phyloP scores from a whole-genome alignment of 1,139 yeast species.

The Yamadazyma atmosphaerica region DNA sequence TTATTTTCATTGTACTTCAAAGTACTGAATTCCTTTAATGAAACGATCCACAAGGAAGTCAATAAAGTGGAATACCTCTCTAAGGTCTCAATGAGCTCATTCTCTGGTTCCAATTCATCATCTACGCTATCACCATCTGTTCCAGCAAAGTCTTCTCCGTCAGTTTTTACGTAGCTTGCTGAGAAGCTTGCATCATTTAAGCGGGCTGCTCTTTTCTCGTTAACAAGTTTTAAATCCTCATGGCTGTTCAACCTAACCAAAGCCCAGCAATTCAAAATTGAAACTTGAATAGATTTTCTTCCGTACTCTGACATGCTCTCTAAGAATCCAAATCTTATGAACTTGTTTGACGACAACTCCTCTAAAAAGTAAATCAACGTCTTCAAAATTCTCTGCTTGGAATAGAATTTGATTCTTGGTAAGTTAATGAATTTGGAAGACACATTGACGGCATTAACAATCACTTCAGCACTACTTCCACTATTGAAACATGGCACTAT shows the following conservation, averaged over 20 bases:
- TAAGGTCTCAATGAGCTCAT: conserved; percentile 45
- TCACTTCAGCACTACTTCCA: conserved; percentile 72
- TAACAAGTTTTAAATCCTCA: conserved; percentile 18
- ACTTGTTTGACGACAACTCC: conserved; percentile 51
- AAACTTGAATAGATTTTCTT: conserved; percentile 62
- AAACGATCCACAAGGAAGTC: conserved; percentile 77
- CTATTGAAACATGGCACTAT: conserved; percentile 83
- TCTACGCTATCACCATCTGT: conserved; percentile 25
- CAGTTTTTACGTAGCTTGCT: background rate
- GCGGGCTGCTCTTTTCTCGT: background rate
- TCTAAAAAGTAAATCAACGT: conserved; percentile 69
- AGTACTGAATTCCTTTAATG: conserved; percentile 72
- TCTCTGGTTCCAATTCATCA: conserved; percentile 29
- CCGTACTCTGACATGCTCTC: conserved; percentile 53
- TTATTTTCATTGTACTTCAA: conserved; percentile 50
- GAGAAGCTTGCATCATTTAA: background rate
- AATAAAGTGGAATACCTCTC: conserved; percentile 59
- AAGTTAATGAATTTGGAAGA: conserved; percentile 71
- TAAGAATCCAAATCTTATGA: conserved; percentile 41
- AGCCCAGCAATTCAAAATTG: conserved; percentile 90
- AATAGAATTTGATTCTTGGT: conserved; percentile 49
- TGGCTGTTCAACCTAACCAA: conserved; percentile 56
- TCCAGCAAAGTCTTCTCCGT: conserved; percentile 13
- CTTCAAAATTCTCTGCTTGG: conserved; percentile 62
- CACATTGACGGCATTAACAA: conserved; percentile 75